Conservation (phyloP, 2,329 filamentous ascomycete genomes). For the Bisporella sp. region DNA sequence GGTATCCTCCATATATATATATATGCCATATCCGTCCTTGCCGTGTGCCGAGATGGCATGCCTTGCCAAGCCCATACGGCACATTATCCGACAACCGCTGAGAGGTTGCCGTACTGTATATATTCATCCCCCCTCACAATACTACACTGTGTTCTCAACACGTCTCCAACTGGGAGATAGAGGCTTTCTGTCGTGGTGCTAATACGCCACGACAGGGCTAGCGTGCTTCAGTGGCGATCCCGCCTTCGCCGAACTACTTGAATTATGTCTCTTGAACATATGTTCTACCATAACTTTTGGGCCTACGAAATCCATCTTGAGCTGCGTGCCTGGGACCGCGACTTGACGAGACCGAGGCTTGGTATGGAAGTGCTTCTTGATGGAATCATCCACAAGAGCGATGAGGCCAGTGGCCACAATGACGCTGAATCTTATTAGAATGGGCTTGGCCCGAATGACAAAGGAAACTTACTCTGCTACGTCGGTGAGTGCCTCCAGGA, state of each 20-base stretch:
- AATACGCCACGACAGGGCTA: conserved; percentile 5
- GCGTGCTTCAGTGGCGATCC: conserved; percentile 14
- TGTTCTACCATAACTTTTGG: conserved; percentile 57
- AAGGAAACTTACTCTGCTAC: conserved; percentile 70
- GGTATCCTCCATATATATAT: too few species aligned
- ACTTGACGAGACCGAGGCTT: conserved; percentile 37
- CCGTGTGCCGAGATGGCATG: too few species aligned
- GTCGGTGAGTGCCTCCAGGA: conserved; percentile 64
- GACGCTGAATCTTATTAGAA: conserved; percentile 48
- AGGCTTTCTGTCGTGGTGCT: not conserved
- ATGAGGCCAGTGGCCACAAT: conserved; percentile 87
- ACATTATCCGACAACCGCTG: too few species aligned
- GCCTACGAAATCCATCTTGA: conserved; percentile 45
- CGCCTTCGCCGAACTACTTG: conserved; percentile 16
- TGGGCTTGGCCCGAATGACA: not conserved
- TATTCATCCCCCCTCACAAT: too few species aligned
- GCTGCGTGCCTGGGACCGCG: conserved; percentile 43
- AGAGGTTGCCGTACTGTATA: too few species aligned
- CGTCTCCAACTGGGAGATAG: too few species aligned
- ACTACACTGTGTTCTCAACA: too few species aligned
- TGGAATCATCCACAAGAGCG: conserved; percentile 83
- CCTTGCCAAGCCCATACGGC: too few species aligned
- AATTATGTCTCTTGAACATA: conserved; percentile 47
- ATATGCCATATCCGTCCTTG: too few species aligned
- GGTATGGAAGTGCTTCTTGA: conserved; percentile 44